Base-by-base conservation (phyloP, 495 filamentous ascomycete species). In the Talaromyces wortmannii region DNA sequence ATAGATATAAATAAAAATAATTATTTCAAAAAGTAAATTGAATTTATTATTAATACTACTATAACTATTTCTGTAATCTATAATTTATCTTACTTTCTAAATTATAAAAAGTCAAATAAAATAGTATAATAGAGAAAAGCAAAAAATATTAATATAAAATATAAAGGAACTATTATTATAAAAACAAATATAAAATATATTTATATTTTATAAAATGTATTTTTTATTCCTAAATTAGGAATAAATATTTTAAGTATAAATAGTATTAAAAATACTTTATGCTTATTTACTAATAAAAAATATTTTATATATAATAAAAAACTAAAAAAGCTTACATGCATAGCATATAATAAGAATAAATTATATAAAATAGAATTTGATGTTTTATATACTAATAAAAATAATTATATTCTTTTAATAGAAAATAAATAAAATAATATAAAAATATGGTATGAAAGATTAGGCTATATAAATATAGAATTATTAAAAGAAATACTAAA, bases 381-480 rank as follows among this genome's bases (percentile, higher is more conserved):
- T 46, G n/a, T 46, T 46, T 15, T 46, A 7, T 46, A 46, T 46
- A 46, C 13, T 7, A 46, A 46, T 46, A 49, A 49, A 29, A 49
- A 49, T 49, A 31, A 49, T 8, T 29, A 29, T 49, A 49, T 10
- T 30, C 7, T 49, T 29, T 42, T 13, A 7, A 29, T 49, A 49
- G 7, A 10, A 31, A 6, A 18, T 17, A 30, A 18, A 29, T 29
- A 49, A 49, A 16, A 49, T 13, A 47, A 47, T 13, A 47, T 47
- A 47, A 47, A 47, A 47, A 47, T 47, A 47, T 47, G 45, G 16
- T 29, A 49, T 29, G 6, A 49, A 49, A 49, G 23, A 49, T 29
- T 49, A 49, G 47, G 16, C 17, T 30, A 49, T 49, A 49, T 49
- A 49, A 49, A 49, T 49, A 6, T n/a, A 49, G 47, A 49, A 49